Conservation (phyloP, 306 rosid genomes). For the Pyrus communis region DNA sequence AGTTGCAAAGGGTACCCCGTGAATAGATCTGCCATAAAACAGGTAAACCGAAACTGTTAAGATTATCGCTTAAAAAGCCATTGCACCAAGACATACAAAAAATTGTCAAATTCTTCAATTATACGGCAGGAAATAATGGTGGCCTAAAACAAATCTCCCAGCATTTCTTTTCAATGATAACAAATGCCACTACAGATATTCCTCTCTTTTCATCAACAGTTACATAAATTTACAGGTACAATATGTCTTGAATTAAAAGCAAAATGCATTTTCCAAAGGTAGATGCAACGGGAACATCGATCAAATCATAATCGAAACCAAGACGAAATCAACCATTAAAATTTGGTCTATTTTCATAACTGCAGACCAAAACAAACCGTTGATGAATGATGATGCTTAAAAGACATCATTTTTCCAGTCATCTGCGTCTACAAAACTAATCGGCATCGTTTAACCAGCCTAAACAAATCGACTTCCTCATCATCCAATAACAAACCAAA, state of each 20-base stretch:
- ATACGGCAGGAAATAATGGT: background rate
- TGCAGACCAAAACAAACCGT: background rate
- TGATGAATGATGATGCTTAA: background rate
- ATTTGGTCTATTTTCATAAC: background rate
- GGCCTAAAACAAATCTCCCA: background rate
- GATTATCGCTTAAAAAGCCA: background rate
- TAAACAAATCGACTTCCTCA: background rate
- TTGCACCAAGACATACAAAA: background rate
- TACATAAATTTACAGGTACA: background rate
- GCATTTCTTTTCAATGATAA: background rate
- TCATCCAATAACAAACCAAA: background rate
- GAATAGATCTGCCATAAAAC: slow-evolving; percentile 44
- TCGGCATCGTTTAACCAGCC: background rate
- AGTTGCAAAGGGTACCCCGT: slow-evolving; percentile 56
- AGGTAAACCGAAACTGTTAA: background rate
- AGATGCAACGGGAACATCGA: background rate
- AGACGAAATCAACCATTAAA: background rate
- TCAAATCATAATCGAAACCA: background rate
- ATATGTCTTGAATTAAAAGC: background rate
- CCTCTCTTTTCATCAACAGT: background rate
- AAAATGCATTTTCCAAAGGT: background rate
- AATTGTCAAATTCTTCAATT: background rate
- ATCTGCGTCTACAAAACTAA: background rate
- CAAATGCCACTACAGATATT: background rate
- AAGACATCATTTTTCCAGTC: background rate